These are phyloP conservation scores for Eucalyptus erythrocorys DNA, from an alignment of 345 rosid species.

Conservation along the genomic window DNA sequence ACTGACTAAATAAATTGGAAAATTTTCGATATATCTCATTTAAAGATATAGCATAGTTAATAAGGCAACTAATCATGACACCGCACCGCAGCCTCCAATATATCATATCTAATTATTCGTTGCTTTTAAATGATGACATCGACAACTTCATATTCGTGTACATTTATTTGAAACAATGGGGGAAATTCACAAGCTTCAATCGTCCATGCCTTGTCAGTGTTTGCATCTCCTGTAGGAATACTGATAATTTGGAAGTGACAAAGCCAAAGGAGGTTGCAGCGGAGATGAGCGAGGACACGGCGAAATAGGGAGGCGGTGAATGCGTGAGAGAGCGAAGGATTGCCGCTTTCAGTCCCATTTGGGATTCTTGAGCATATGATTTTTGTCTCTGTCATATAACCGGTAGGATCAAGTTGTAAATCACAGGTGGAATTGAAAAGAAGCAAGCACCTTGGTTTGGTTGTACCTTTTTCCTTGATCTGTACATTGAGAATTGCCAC, in stretches of 20 bases:
- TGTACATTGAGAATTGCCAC: background rate
- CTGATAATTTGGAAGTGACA: background rate
- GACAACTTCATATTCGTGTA: background rate
- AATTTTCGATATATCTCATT: background rate
- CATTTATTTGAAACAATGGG: background rate
- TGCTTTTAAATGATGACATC: background rate
- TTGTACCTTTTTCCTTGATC: background rate
- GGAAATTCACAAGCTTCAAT: background rate
- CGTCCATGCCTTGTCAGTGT: background rate
- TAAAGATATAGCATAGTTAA: background rate
- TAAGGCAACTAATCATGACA: background rate
- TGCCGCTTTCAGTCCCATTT: slow-evolving; percentile 74
- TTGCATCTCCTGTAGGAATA: background rate
- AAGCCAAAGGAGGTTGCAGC: slow-evolving; percentile 25
- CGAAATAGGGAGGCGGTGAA: slow-evolving; percentile 74
- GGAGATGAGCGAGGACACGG: slow-evolving; percentile 39
- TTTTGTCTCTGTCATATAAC: background rate
- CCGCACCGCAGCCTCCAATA: background rate
- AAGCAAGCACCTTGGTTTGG: background rate
- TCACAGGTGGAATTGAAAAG: background rate
- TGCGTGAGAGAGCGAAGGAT: slow-evolving; percentile 44
- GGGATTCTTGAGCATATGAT: slow-evolving; percentile 63
- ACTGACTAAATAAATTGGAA: background rate
- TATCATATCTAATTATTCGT: background rate
- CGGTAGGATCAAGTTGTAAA: background rate